Percentiles rank a stretch among this genome's conserved stretches.
These are phyloP conservation scores for Trametes versicolor DNA, from an alignment of 1,284 basidiomycete species.

Conservation along the genomic window DNA sequence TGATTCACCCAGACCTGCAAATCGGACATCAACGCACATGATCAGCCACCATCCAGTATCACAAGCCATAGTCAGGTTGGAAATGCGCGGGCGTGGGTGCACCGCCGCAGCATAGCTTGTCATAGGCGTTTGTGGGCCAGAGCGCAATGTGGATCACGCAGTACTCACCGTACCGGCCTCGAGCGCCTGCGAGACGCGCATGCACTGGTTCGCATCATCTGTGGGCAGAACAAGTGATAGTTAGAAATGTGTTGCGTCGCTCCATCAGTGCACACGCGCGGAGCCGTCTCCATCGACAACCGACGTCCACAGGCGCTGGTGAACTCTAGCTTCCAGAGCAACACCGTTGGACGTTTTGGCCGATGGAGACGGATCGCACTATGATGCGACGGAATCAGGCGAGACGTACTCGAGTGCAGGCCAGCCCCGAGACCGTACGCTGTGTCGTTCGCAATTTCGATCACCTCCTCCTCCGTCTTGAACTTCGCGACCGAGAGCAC, in stretches of 20 bases:
- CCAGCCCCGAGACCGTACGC: slow-evolving; percentile 90
- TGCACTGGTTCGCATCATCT: slow-evolving; percentile 89
- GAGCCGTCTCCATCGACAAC: not conserved
- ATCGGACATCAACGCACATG: not conserved
- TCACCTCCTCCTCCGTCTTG: slow-evolving; percentile 81
- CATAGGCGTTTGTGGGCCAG: not conserved
- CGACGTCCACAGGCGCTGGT: not conserved
- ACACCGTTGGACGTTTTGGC: no score
- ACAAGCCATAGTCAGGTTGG: not conserved
- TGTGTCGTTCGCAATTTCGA: slow-evolving; percentile 85
- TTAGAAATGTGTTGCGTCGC: not conserved
- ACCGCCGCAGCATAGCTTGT: not conserved
- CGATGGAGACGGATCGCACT: not conserved
- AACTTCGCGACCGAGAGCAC: slow-evolving; percentile 84
- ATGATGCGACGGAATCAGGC: not conserved
- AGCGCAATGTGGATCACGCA: slow-evolving; percentile 1
- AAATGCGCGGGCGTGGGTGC: not conserved
- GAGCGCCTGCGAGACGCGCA: slow-evolving; percentile 83
- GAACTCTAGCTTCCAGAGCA: not conserved
- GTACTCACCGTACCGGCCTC: slow-evolving; percentile 84
- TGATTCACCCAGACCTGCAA: slow-evolving; percentile 88
- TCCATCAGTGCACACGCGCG: not conserved
- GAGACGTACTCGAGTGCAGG: slow-evolving; percentile 80
- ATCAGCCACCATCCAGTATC: not conserved
- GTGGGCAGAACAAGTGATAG: slow-evolving; percentile 14